A percentile compares a stretch with the other conserved stretches of the same genome.
Conservation (phyloP, 2,329 filamentous ascomycete genomes). For the Ustulina deusta region DNA sequence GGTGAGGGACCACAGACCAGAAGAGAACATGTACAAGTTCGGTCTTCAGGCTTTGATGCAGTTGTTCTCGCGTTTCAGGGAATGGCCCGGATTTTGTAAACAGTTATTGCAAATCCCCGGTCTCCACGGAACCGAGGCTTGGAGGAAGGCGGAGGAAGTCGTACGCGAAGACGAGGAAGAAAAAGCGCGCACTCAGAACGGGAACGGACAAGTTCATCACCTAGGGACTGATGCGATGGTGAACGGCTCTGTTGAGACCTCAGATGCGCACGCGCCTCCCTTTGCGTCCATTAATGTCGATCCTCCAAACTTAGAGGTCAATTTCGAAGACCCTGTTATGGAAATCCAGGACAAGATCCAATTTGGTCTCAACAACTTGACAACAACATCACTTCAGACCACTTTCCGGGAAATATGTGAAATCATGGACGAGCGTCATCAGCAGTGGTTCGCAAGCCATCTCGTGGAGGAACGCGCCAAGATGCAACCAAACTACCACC, state of each 20-base stretch:
- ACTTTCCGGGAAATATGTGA: constrained; percentile 87
- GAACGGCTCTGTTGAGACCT: constrained; percentile 79
- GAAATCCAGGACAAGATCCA: constrained; percentile 92
- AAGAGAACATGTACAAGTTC: constrained; percentile 97
- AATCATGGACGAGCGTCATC: constrained; percentile 81
- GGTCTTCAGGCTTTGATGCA: constrained; percentile 95
- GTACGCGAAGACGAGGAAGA: constrained; percentile 76
- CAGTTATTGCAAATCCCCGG: constrained; percentile 84
- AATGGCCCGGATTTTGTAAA: constrained; percentile 96
- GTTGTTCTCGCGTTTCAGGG: constrained; percentile 81
- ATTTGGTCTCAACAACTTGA: constrained; percentile 97
- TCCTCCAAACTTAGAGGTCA: constrained; percentile 69
- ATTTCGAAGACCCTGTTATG: constrained; percentile 85
- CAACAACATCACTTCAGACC: constrained; percentile 84
- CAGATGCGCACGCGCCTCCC: constrained; percentile 74
- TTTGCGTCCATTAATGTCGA: constrained; percentile 86
- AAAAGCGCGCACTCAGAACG: constrained; percentile 66
- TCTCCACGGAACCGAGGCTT: constrained; percentile 86
- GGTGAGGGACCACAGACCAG: constrained; percentile 83
- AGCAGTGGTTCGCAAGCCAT: constrained; percentile 97
- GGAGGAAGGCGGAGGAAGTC: constrained; percentile 83
- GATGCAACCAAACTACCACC: constrained; percentile 96
- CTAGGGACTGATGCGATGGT: constrained; percentile 64
- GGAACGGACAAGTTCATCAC: constrained; percentile 54
- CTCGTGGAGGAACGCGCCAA: constrained; percentile 96